A percentile compares a stretch with the other conserved stretches of the same genome.
Evolutionary conservation across 2,329 filamentous ascomycete species (phyloP).

Genomic region (Gyromitra esculenta): DNA sequence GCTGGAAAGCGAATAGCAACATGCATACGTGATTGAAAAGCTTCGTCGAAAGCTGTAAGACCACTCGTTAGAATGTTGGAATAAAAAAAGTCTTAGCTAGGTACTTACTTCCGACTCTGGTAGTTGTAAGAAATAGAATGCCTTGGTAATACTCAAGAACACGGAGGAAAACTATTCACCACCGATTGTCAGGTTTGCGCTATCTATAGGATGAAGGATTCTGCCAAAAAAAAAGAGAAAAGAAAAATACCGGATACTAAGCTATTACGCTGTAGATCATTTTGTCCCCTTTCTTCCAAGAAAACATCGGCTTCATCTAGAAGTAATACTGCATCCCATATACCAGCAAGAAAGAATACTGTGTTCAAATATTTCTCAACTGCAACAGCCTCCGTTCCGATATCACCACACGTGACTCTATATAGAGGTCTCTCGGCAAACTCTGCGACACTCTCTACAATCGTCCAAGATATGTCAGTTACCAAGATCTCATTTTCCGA

Average conservation of each 20-base stretch:
- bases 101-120: conserved; percentile 61
- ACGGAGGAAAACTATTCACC: conserved; percentile 62
- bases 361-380: conserved; percentile 65
- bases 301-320: conserved; percentile 60
- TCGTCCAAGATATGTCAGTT: not conserved
- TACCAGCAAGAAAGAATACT: conserved; percentile 64
- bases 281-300: conserved; percentile 51
- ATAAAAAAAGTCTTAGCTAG: not conserved
- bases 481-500: conserved; percentile 57
- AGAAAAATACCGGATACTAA: conserved; percentile 49
- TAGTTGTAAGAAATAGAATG: conserved; percentile 66
- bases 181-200: not conserved
- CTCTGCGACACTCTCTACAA: conserved; percentile 46
- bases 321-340: conserved; percentile 62
- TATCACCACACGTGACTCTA: conserved; percentile 63
- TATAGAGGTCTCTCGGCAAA: conserved; percentile 62
- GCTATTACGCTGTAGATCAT: conserved; percentile 56
- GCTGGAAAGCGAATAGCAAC: conserved; percentile 52
- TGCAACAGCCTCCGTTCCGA: conserved; percentile 62
- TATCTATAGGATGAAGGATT: not conserved
- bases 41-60: conserved; percentile 62
- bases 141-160: conserved; percentile 65
- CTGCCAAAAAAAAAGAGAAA: not conserved
- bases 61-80: not conserved
- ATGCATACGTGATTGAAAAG: conserved; percentile 65